phyloP scores from a whole-genome alignment of 352 stramenopile species.

The Hyaloperonospora brassicae region DNA sequence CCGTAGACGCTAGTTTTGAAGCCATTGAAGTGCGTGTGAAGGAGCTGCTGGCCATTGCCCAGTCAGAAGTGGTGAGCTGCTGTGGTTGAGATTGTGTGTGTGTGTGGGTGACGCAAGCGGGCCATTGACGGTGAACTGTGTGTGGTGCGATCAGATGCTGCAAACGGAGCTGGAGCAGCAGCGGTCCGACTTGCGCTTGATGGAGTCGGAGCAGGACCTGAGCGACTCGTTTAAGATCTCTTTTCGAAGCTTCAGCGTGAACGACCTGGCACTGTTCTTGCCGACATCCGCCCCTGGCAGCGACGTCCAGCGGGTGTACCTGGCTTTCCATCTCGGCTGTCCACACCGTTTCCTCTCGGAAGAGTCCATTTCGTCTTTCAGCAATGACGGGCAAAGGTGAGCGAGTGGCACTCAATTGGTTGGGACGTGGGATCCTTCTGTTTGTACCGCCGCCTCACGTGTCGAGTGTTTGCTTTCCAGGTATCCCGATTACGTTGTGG shows the following conservation, averaged over 20 bases:
- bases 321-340: constrained; percentile 81
- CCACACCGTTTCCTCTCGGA: constrained; percentile 82
- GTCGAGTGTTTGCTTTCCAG: constrained; percentile 23
- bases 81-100: neutral
- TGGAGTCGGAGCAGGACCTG: constrained; percentile 49
- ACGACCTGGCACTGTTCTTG: constrained; percentile 79
- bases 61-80: constrained; percentile 48
- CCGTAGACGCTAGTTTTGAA: constrained; percentile 38
- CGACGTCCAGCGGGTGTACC: constrained; percentile 69
- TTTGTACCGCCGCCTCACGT: constrained; percentile 3
- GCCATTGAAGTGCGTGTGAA: constrained; percentile 48
- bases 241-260: constrained; percentile 74
- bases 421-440: neutral
- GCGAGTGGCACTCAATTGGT: constrained; percentile 11
- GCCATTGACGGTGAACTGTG: constrained; percentile 3
- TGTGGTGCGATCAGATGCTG: constrained; percentile 26
- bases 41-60: constrained; percentile 42
- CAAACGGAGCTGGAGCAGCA: constrained; percentile 48
- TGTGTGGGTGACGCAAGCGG: neutral
- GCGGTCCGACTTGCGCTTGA: constrained; percentile 51
- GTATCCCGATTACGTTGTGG: constrained; percentile 84
- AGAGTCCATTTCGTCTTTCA: constrained; percentile 85
- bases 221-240: constrained; percentile 80
- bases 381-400: constrained; percentile 70
- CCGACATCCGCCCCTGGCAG: constrained; percentile 73